Evolutionary conservation across 1,284 basidiomycete species (phyloP), one percentile per base, ranked within the genome.

Genomic region (Ganoderma boninense): DNA sequence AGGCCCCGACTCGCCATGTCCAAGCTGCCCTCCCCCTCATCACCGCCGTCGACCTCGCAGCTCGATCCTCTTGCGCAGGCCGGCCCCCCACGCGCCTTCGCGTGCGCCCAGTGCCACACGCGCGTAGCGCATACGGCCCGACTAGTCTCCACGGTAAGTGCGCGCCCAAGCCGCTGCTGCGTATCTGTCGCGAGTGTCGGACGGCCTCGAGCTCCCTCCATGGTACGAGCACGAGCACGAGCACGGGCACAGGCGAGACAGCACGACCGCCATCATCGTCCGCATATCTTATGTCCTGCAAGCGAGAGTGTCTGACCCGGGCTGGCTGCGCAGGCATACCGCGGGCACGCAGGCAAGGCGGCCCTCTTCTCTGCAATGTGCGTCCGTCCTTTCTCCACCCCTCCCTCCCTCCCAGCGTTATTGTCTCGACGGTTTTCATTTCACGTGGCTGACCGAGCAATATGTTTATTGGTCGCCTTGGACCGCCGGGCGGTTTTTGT

Each of bases 301-400:
- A 32, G 29, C 29, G 29, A 32, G 29, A 32, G 29, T 32, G 26
- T 56, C 64, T 65, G 38, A 57, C 54, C 40, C 8, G 29, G 23
- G 14, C 43, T 32, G 54, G 2, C 0, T n/a, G n/a, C 49, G 32
- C 63, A 77, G 77, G 76, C 77, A 32, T 81, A 77, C 72, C 74
- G 79, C 29, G 80, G 79, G 4, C 70, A 76, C 60, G 63, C 72
- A n/a, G 80, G 80, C 38, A 78, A 77, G 63, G 80, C 78, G n/a
- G 77, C 76, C 14, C 72, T 81, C 20, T 75, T 77, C 76, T 86
- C 82, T 13, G 83, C 87, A 77, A 84, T 82, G 87, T 89, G 75
- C 67, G 84, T 82, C 49, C 67, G 84, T 82, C 49, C 70, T 29
- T 38, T 43, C 35, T 44, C 44, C 49, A 49, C 16, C 62, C 20